Evolutionary conservation across 371 early-diverging fungal species (phyloP), one percentile per base, ranked within the genome.

Genomic region (Apophysomyces trapeziformis): DNA sequence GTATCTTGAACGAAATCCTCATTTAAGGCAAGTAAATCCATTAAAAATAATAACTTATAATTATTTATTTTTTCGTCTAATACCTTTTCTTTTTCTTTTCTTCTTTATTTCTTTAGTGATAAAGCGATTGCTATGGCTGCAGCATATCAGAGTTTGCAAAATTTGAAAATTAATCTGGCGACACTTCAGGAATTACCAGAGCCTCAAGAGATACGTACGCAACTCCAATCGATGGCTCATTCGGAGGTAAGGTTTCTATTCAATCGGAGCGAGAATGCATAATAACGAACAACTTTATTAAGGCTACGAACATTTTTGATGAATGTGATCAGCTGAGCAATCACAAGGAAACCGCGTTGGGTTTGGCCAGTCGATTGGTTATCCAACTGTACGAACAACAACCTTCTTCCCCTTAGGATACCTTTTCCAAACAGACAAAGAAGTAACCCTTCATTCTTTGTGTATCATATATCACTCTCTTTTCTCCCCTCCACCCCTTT

Each of bases 81-180:
- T 59, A 36, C 43, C 8, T 32, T 57, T n/a, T 16, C 47, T n/a
- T 38, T 38, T 44, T 43, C 36, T 54, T 66, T 21, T 58, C n/a
- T n/a, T n/a, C n/a, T 41, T 26, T 57, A 38, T 63, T 58, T 41
- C 38, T 16, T 38, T 66, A 82, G 83, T 71, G 78, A 82, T 58
- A 82, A 79, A 58, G 74, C 74, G 4, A 76, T 82, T 44, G 83
- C 76, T 8, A 79, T 82, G 83, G 83, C 83, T 6, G 76, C 80
- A 46, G 83, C 83, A 45, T 82, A 79, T 66, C 76, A 79, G 45
- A 70, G 76, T 44, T 73, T 75, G 71, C 78, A 78, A 65, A 66
- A 68, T 58, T 79, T 78, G 79, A 79, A 74, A 58, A 58, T 69
- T 14, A 70, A 73, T 16, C 73, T 73, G 46, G 63, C 47, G 38